Evolutionary conservation across 805 yeast species (phyloP).

Genomic region (Kodamaea kakaduensis): DNA sequence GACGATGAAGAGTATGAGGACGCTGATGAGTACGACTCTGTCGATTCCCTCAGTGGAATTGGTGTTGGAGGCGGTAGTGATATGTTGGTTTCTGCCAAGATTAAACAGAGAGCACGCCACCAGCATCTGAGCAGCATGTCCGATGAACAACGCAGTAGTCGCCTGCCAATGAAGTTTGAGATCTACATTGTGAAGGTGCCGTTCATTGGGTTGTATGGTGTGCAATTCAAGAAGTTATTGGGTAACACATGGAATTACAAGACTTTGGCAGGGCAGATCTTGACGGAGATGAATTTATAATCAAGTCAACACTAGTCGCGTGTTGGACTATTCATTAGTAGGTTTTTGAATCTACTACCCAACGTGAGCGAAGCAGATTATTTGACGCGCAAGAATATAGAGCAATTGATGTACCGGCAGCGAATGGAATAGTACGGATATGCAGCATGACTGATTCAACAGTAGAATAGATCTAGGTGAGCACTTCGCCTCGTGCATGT

Average conservation of each 20-base stretch:
- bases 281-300: conserved; percentile 63
- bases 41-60: conserved; percentile 51
- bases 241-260: conserved; percentile 97
- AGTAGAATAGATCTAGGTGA: too few species aligned
- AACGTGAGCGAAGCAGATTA: too few species aligned
- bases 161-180: conserved; percentile 76
- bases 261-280: conserved; percentile 80
- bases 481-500: too few species aligned
- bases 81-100: conserved; percentile 56
- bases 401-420: too few species aligned
- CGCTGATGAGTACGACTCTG: conserved; percentile 47
- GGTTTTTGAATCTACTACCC: too few species aligned
- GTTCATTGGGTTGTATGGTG: conserved; percentile 84
- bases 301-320: background rate
- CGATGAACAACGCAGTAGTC: conserved; percentile 14
- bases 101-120: conserved; percentile 48
- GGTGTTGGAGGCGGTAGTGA: conserved; percentile 47
- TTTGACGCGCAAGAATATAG: too few species aligned
- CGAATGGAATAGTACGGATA: too few species aligned
- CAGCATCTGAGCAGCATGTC: conserved; percentile 28
- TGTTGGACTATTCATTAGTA: too few species aligned
- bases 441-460: too few species aligned
- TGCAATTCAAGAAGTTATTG: conserved; percentile 86
- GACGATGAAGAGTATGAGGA: conserved; percentile 29
- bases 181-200: conserved; percentile 91